Evolutionary conservation across 306 rosid genomes (phyloP).

Genomic region (Vicia sativa): DNA sequence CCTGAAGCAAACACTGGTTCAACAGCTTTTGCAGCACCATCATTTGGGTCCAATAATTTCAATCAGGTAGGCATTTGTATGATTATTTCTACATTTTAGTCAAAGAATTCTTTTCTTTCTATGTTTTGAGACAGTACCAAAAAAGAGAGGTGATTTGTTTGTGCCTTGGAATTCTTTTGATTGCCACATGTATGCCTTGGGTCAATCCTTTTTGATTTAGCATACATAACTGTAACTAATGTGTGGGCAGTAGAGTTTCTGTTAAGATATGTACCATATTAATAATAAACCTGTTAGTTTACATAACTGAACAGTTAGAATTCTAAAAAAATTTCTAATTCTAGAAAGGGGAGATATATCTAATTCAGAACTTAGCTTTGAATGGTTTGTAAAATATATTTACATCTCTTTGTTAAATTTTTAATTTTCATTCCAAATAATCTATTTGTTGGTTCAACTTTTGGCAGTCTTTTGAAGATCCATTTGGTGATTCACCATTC

Average conservation of each 20-base stretch:
- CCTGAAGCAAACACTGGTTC: constrained; percentile 51
- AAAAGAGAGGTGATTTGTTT: constrained; percentile 4
- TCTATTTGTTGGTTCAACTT: constrained; percentile 34
- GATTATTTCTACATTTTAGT: constrained; percentile 22
- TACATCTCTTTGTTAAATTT: not conserved
- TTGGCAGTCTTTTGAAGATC: constrained; percentile 76
- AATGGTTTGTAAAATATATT: constrained; percentile 14
- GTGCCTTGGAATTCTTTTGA: constrained; percentile 20
- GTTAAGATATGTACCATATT: constrained; percentile 1
- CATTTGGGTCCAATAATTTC: constrained; percentile 49
- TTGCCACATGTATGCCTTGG: constrained; percentile 7
- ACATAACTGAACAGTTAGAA: constrained; percentile 13
- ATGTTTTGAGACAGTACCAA: constrained; percentile 11
- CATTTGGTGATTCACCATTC: constrained; percentile 93
- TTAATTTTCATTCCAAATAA: constrained; percentile 28
- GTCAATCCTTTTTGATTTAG: constrained; percentile 15
- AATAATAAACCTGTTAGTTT: constrained; percentile 9
- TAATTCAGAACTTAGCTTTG: constrained; percentile 19
- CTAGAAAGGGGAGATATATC: not conserved
- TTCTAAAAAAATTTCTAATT: constrained; percentile 21
- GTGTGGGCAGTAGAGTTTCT: constrained; percentile 10
- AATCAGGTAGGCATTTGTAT: constrained; percentile 60
- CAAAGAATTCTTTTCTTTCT: constrained; percentile 2
- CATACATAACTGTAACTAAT: constrained; percentile 7
- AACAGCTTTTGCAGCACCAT: constrained; percentile 50